phyloP scores from a whole-genome alignment of 768 basidiomycete genomes.

The Cubamyces sp. region DNA sequence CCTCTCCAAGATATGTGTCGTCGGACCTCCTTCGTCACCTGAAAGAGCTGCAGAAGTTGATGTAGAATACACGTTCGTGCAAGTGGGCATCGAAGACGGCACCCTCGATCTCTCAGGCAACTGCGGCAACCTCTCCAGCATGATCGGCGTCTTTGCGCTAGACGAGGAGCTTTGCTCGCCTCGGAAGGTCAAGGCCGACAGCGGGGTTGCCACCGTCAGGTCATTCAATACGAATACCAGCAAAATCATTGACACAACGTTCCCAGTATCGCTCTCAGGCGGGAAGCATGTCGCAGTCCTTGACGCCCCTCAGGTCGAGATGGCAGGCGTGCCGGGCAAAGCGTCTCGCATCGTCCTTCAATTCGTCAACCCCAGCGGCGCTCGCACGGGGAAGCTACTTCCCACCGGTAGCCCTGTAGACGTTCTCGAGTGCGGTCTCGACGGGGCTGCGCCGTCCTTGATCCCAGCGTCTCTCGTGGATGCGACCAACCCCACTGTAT shows the following conservation, averaged over 20 bases:
- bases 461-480: constrained; percentile 59
- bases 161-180: constrained; percentile 59
- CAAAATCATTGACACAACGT: constrained; percentile 70
- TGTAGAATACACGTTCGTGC: constrained; percentile 72
- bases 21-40: constrained; percentile 50
- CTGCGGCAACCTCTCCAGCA: constrained; percentile 74
- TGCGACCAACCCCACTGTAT: constrained; percentile 76
- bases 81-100: constrained; percentile 57
- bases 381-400: constrained; percentile 70
- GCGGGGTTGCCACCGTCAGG: constrained; percentile 50
- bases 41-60: constrained; percentile 52
- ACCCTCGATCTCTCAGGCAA: constrained; percentile 72
- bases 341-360: constrained; percentile 69
- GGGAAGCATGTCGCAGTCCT: constrained; percentile 40
- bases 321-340: constrained; percentile 72
- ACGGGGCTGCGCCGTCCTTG: neutral
- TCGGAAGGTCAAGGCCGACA: constrained; percentile 17
- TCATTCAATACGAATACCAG: constrained; percentile 75
- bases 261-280: constrained; percentile 47
- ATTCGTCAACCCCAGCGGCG: constrained; percentile 68
- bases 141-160: constrained; percentile 74
- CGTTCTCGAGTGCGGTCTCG: constrained; percentile 35
- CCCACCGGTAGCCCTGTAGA: constrained; percentile 61
- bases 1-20: constrained; percentile 74
- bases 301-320: constrained; percentile 51